Evolutionary conservation across 441 rosid genomes (phyloP).

Genomic region (Bruguiera hainesii): DNA sequence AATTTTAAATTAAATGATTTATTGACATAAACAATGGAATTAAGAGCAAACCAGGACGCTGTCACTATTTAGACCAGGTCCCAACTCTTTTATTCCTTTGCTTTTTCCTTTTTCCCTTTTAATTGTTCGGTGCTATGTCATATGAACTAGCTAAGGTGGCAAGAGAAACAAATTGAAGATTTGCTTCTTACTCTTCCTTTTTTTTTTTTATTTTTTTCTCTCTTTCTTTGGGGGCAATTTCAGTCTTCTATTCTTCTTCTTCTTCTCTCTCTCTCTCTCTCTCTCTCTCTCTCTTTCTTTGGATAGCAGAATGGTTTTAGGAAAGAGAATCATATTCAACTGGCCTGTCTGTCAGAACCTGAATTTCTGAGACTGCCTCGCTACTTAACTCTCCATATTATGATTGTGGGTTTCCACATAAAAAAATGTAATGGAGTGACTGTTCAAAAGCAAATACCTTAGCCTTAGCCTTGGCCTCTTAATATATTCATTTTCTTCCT

Average conservation of each 20-base stretch:
- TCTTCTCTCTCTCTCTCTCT: not conserved
- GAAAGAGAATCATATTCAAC: conserved; percentile 18
- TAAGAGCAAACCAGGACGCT: no score
- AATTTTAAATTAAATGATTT: no score
- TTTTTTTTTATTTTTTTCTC: not conserved
- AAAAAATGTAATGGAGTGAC: not conserved
- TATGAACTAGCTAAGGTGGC: conserved; percentile 26
- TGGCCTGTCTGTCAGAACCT: conserved; percentile 16
- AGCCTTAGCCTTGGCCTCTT: conserved; percentile 4
- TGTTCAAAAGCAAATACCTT: conserved; percentile 28
- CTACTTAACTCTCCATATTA: not conserved
- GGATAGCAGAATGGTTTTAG: conserved; percentile 12
- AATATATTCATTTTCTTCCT: not conserved
- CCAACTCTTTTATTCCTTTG: no score
- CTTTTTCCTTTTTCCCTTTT: no score
- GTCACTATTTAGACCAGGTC: no score
- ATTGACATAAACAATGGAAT: no score
- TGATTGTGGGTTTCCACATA: no score
- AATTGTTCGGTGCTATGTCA: no score
- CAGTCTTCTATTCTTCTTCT: not conserved
- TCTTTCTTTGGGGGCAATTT: not conserved
- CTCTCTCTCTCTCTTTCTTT: not conserved
- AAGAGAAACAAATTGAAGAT: conserved; percentile 19
- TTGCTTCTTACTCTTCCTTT: conserved; percentile 20
- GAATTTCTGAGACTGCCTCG: conserved; percentile 16